These are phyloP conservation scores for Phytophthora rubi DNA, from an alignment of 352 stramenopile species.

Conservation along the genomic window DNA sequence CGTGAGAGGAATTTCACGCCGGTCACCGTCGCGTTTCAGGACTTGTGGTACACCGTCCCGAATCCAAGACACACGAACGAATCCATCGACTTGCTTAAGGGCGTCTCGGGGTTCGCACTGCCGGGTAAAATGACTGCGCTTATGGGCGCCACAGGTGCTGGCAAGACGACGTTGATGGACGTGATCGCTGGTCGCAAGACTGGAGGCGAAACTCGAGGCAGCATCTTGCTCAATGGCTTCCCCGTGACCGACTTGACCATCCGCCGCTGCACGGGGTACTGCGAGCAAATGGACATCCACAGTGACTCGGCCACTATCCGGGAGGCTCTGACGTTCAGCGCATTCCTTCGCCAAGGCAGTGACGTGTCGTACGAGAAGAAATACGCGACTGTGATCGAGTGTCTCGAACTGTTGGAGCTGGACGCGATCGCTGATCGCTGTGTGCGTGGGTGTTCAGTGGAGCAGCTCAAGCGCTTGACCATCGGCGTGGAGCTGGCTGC, in stretches of 20 bases:
- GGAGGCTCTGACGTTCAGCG: slow-evolving; percentile 90
- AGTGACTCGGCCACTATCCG: slow-evolving; percentile 82
- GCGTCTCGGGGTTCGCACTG: slow-evolving; percentile 56
- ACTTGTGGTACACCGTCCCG: slow-evolving; percentile 53
- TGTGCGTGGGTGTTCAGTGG: slow-evolving; percentile 45
- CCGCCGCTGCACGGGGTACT: slow-evolving; percentile 47
- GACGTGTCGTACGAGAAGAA: slow-evolving; percentile 43
- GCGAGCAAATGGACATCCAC: slow-evolving; percentile 87
- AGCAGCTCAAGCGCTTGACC: slow-evolving; percentile 57
- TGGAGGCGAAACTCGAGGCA: slow-evolving; percentile 60
- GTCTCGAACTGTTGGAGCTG: slow-evolving; percentile 50
- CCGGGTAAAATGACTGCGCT: slow-evolving; percentile 68
- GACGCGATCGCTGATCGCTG: slow-evolving; percentile 44
- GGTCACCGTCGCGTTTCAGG: slow-evolving; percentile 44
- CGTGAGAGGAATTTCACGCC: slow-evolving; percentile 38
- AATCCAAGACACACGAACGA: slow-evolving; percentile 35
- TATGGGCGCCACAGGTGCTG: slow-evolving; percentile 67
- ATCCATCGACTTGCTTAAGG: slow-evolving; percentile 74
- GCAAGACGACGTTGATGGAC: slow-evolving; percentile 94
- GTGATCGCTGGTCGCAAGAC: slow-evolving; percentile 92
- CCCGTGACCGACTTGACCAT: slow-evolving; percentile 42
- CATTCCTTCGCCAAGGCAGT: slow-evolving; percentile 66
- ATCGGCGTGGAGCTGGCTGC: slow-evolving; percentile 92
- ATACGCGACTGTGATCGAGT: slow-evolving; percentile 47
- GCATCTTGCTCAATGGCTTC: slow-evolving; percentile 59